phyloP scores from a whole-genome alignment of 2,329 filamentous ascomycete genomes.

The Rhynchosporium agropyri region DNA sequence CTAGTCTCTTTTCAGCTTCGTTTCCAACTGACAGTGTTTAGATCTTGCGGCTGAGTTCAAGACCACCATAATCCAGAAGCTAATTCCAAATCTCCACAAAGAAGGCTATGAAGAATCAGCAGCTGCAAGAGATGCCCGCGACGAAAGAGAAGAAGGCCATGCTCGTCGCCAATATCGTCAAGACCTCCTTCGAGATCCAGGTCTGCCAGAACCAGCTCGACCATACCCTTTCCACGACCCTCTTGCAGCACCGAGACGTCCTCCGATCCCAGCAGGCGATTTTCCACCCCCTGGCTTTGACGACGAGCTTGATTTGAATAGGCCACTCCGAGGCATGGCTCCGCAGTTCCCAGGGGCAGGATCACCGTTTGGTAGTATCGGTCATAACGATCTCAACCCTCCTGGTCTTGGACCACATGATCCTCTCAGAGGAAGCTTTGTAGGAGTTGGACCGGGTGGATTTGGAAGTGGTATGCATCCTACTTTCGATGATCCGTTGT shows the following conservation, averaged over 20 bases:
- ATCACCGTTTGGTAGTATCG: constrained; percentile 71
- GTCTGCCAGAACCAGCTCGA: constrained; percentile 60
- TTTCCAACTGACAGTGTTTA: constrained; percentile 31
- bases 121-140: constrained; percentile 48
- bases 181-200: constrained; percentile 52
- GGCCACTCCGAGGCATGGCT: constrained; percentile 58
- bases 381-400: constrained; percentile 86
- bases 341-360: constrained; percentile 44
- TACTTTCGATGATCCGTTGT: constrained; percentile 89
- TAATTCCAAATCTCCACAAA: constrained; percentile 76
- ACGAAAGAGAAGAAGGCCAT: constrained; percentile 47
- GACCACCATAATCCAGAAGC: constrained; percentile 78
- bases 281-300: constrained; percentile 90
- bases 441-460: constrained; percentile 58
- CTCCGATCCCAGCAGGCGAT: constrained; percentile 69
- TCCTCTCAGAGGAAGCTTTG: constrained; percentile 70
- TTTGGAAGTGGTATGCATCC: constrained; percentile 89
- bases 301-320: constrained; percentile 84
- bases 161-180: constrained; percentile 47
- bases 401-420: constrained; percentile 84
- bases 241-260: constrained; percentile 61
- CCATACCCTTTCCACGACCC: constrained; percentile 70
- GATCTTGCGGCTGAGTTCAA: constrained; percentile 76
- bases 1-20: too few species aligned
- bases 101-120: constrained; percentile 71